These are phyloP conservation scores for Comarum palustre DNA, from an alignment of 306 rosid species.

Conservation along the genomic window DNA sequence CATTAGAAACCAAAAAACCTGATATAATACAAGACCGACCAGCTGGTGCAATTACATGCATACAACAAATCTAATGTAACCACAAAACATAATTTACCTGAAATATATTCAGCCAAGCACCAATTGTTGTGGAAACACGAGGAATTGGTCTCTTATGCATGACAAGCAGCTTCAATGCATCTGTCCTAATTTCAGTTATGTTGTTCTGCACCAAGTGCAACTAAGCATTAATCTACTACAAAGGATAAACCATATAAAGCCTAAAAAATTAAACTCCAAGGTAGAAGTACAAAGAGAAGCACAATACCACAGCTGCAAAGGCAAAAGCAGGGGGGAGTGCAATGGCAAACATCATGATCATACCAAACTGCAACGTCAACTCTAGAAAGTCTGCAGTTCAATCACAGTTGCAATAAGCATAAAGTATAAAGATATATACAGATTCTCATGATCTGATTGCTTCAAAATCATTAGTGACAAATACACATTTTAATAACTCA, in stretches of 20 bases:
- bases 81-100: conserved; percentile 52
- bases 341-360: conserved; percentile 96
- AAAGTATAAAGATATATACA: not conserved
- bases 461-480: conserved; percentile 1
- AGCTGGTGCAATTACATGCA: not conserved
- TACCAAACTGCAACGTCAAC: conserved; percentile 94
- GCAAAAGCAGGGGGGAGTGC: conserved; percentile 94
- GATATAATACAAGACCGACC: not conserved
- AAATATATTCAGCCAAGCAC: conserved; percentile 97
- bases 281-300: conserved; percentile 12
- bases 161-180: conserved; percentile 86
- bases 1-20: conserved; percentile 19
- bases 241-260: conserved; percentile 17
- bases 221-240: conserved; percentile 20
- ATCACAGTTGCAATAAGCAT: conserved; percentile 17
- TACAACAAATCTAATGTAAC: not conserved
- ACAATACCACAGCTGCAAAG: conserved; percentile 74
- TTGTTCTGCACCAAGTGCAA: conserved; percentile 57
- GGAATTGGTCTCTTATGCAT: conserved; percentile 85
- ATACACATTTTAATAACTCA: not conserved
- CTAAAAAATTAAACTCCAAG: not conserved
- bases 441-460: not conserved
- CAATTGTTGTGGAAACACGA: conserved; percentile 74
- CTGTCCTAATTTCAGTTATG: conserved; percentile 88
- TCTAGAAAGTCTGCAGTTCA: conserved; percentile 79